Evolutionary conservation across 495 filamentous ascomycete genomes (phyloP).

Genomic region (Beverwykella pulmonaria): DNA sequence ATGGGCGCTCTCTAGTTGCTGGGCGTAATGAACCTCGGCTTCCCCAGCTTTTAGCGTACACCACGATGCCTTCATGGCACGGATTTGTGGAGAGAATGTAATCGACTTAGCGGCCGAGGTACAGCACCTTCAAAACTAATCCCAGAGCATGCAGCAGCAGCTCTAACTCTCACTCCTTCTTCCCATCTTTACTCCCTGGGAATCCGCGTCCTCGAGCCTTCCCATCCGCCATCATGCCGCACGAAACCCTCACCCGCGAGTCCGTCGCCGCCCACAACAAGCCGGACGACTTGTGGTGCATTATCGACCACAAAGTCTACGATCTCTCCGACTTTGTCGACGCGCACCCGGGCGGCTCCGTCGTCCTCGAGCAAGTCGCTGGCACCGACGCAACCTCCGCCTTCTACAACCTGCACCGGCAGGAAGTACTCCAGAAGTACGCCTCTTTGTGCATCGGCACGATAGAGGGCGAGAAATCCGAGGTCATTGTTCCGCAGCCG

Average conservation of each 20-base stretch:
- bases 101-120: no score
- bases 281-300: constrained; percentile 67
- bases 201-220: not conserved
- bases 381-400: constrained; percentile 82
- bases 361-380: constrained; percentile 81
- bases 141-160: not conserved
- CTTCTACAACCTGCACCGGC: constrained; percentile 93
- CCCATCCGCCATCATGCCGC: constrained; percentile 26
- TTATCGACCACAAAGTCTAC: constrained; percentile 90
- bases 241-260: constrained; percentile 64
- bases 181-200: constrained; percentile 3
- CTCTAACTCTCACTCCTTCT: not conserved
- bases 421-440: constrained; percentile 84
- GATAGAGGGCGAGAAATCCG: constrained; percentile 71
- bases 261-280: constrained; percentile 82
- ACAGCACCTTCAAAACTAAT: no score
- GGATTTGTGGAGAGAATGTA: no score
- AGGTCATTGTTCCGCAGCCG: constrained; percentile 68
- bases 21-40: no score
- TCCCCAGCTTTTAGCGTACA: no score
- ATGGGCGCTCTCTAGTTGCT: no score
- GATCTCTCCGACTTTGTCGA: constrained; percentile 91
- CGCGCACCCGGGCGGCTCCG: constrained; percentile 84
- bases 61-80: no score
- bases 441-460: constrained; percentile 72